Conservation (phyloP, 1,139 yeast species). For the Lodderomyces pseudojiufengensis region DNA sequence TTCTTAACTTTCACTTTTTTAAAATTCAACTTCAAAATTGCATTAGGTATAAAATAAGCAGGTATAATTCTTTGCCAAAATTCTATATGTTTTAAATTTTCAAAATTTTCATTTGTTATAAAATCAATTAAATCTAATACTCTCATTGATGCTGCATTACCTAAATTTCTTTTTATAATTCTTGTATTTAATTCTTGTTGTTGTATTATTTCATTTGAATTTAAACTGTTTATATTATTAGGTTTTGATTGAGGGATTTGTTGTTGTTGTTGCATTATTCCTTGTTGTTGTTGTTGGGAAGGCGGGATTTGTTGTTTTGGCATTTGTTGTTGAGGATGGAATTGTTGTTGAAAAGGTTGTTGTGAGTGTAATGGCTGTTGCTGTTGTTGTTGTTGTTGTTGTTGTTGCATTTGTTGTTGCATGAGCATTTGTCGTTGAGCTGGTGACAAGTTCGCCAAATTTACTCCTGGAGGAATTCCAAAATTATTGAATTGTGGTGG, state of each 20-base stretch:
- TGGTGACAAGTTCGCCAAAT: slow-evolving; percentile 1
- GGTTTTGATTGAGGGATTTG: neutral
- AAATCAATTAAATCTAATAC: slow-evolving; percentile 38
- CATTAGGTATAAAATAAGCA: slow-evolving; percentile 32
- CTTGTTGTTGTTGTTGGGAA: too few species aligned
- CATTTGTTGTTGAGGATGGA: neutral
- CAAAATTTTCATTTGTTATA: slow-evolving; percentile 30
- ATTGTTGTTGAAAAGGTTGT: neutral
- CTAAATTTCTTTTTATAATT: slow-evolving; percentile 38
- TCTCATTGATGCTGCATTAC: slow-evolving; percentile 44
- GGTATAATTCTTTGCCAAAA: slow-evolving; percentile 41
- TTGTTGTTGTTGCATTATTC: slow-evolving; percentile 1
- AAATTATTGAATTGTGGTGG: slow-evolving; percentile 3
- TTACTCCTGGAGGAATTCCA: slow-evolving; percentile 4
- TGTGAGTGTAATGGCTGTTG: slow-evolving; percentile 1
- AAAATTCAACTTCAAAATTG: slow-evolving; percentile 20
- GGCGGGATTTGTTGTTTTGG: neutral
- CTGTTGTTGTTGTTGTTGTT: neutral
- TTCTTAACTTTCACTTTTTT: neutral
- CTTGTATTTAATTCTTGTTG: slow-evolving; percentile 37
- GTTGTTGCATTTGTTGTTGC: neutral
- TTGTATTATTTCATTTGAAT: neutral
- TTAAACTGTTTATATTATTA: too few species aligned
- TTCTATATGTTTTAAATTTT: slow-evolving; percentile 27
- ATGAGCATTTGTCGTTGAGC: slow-evolving; percentile 4